Evolutionary conservation across 2,329 filamentous ascomycete genomes (phyloP).

Genomic region (Beauveria sp.): DNA sequence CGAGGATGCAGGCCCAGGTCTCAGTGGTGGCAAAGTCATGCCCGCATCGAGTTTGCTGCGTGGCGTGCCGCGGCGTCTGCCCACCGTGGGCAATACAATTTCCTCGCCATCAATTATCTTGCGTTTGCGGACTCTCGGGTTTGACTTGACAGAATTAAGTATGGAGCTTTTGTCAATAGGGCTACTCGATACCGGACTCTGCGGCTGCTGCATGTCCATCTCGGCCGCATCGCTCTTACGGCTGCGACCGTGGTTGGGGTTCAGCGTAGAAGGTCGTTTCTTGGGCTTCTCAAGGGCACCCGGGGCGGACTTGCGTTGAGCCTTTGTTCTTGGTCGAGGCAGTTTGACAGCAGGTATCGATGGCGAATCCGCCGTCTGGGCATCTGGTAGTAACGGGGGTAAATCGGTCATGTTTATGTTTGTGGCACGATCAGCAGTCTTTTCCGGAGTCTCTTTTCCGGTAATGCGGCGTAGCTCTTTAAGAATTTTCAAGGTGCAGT

Average conservation of each 20-base stretch:
- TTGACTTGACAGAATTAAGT: constrained; percentile 42
- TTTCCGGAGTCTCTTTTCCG: constrained; percentile 13
- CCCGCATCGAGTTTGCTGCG: constrained; percentile 11
- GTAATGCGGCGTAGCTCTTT: constrained; percentile 31
- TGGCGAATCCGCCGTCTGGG: neutral
- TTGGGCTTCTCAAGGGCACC: constrained; percentile 25
- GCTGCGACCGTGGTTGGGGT: constrained; percentile 29
- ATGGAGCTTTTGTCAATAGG: constrained; percentile 32
- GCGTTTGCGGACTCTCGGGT: constrained; percentile 38
- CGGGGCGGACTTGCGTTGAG: constrained; percentile 33
- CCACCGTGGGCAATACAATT: constrained; percentile 18
- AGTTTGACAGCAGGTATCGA: constrained; percentile 10
- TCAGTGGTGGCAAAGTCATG: constrained; percentile 24
- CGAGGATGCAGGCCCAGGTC: constrained; percentile 15
- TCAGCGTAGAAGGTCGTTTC: constrained; percentile 26
- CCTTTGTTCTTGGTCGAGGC: constrained; percentile 20
- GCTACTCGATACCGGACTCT: neutral
- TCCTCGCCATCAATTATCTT: constrained; percentile 37
- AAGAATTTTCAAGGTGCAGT: constrained; percentile 36
- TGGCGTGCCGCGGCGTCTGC: constrained; percentile 14
- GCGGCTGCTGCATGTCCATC: neutral
- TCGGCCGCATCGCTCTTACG: constrained; percentile 17
- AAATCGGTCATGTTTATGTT: constrained; percentile 14
- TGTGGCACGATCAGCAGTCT: constrained; percentile 15
- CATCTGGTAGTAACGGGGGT: neutral